Evolutionary conservation across 1,284 basidiomycete genomes (phyloP).

Genomic region (Ustilago crameri): DNA sequence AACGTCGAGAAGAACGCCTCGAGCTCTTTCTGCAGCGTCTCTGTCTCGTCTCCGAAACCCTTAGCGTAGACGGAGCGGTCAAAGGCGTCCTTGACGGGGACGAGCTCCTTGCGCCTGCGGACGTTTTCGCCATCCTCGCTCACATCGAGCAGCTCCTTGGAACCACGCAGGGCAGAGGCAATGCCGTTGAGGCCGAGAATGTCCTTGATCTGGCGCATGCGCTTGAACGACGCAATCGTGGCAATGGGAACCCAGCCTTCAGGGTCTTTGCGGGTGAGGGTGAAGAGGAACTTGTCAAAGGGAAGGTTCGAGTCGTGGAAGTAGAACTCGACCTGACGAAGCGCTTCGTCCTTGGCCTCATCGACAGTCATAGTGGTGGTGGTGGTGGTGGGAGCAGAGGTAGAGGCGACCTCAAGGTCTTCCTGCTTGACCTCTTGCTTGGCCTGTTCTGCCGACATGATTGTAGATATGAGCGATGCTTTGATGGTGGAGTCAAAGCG

Average conservation of each 20-base stretch:
- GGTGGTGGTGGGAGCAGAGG: slow-evolving; percentile 7
- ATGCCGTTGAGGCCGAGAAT: slow-evolving; percentile 55
- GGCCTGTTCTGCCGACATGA: slow-evolving; percentile 39
- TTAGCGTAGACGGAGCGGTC: slow-evolving; percentile 73
- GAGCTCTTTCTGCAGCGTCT: slow-evolving; percentile 78
- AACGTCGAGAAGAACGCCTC: slow-evolving; percentile 86
- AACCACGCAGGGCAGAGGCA: slow-evolving; percentile 50
- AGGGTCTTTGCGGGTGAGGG: slow-evolving; percentile 62
- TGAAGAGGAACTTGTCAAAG: slow-evolving; percentile 94
- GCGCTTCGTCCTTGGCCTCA: slow-evolving; percentile 54
- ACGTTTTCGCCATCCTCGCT: slow-evolving; percentile 80
- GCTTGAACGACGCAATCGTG: slow-evolving; percentile 92
- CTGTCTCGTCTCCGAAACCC: slow-evolving; percentile 83
- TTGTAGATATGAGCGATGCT: slow-evolving; percentile 6
- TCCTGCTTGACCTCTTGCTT: slow-evolving; percentile 26
- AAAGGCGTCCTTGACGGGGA: slow-evolving; percentile 60
- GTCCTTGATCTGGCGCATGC: slow-evolving; percentile 77
- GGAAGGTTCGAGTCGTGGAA: slow-evolving; percentile 89
- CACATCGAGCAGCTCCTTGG: slow-evolving; percentile 75
- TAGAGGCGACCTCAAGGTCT: slow-evolving; percentile 21
- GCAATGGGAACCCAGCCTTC: slow-evolving; percentile 89
- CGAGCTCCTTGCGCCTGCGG: slow-evolving; percentile 74
- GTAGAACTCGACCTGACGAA: slow-evolving; percentile 83
- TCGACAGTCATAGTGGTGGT: slow-evolving; percentile 44
- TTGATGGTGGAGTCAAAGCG: slow-evolving; percentile 2